Percentiles rank a stretch among this genome's conserved stretches.
Evolutionary conservation across 176 grass and related monocot genomes (phyloP).

Genomic region (Juncus inflexus): DNA sequence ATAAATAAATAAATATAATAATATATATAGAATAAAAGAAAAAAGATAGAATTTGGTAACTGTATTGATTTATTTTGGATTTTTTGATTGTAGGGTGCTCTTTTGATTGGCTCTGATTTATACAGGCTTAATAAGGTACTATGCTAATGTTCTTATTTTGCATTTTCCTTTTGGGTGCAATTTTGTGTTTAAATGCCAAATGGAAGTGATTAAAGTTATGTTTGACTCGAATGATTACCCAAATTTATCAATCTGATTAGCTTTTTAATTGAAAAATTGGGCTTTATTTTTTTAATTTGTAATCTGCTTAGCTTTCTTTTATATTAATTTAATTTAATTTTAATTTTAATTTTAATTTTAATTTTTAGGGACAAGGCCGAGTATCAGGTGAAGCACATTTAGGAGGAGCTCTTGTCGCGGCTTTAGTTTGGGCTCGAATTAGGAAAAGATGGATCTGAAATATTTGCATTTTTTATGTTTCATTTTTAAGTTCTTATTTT

Average conservation of each 20-base stretch:
- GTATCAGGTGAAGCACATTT: constrained; percentile 60
- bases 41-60: too few relatives aligned
- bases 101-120: constrained; percentile 60
- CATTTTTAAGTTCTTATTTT: too few relatives aligned
- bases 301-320: not conserved
- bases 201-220: too few relatives aligned
- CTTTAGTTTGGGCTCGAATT: constrained; percentile 55
- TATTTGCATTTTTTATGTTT: not conserved
- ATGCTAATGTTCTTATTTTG: constrained; percentile 10
- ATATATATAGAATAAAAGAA: too few relatives aligned
- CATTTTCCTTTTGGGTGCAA: constrained; percentile 23
- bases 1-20: too few relatives aligned
- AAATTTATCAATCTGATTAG: too few relatives aligned
- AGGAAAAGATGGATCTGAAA: constrained; percentile 22
- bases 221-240: too few relatives aligned
- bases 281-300: not conserved
- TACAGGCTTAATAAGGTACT: constrained; percentile 60
- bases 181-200: too few relatives aligned
- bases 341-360: constrained; percentile 1
- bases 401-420: constrained; percentile 63
- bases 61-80: not conserved
- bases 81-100: constrained; percentile 59
- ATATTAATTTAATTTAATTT: constrained; percentile 2
- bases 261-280: too few relatives aligned
- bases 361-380: constrained; percentile 43